Conservation (phyloP, 164 flowering plant genomes). For the Berberis thunbergii region DNA sequence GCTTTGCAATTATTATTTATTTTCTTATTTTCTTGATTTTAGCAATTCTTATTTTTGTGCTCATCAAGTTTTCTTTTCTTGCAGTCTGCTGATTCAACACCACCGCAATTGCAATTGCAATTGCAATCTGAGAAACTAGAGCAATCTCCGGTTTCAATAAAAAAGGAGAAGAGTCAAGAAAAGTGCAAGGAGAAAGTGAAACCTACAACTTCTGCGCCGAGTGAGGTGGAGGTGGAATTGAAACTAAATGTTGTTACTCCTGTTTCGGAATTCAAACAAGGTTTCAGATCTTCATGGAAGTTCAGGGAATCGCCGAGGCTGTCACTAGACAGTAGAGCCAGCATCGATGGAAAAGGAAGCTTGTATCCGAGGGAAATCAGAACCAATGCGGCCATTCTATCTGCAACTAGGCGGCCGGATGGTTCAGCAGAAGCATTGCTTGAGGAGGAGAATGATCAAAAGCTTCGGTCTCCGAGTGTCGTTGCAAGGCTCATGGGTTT, state of each 20-base stretch:
- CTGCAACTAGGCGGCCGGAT: neutral
- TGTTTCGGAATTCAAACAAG: conserved; percentile 47
- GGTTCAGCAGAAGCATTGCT: neutral
- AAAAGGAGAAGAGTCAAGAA: conserved; percentile 1
- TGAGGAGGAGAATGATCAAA: conserved; percentile 21
- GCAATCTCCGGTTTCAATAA: conserved; percentile 26
- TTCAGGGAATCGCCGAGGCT: conserved; percentile 79
- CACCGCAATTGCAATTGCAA: neutral
- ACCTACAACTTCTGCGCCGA: neutral
- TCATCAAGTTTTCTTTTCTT: neutral
- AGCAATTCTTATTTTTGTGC: neutral
- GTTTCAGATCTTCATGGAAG: conserved; percentile 61
- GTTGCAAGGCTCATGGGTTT: conserved; percentile 83
- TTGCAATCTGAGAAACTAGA: neutral
- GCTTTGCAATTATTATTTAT: neutral
- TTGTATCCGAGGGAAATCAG: conserved; percentile 43
- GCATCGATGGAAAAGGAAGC: conserved; percentile 59
- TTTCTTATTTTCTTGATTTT: neutral
- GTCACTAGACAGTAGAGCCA: conserved; percentile 87
- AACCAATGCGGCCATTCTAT: conserved; percentile 33
- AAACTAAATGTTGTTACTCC: conserved; percentile 23
- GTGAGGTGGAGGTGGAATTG: neutral
- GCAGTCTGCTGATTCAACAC: conserved; percentile 21
- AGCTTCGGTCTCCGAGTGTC: conserved; percentile 62
- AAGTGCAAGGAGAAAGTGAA: neutral